phyloP scores from a whole-genome alignment of 164 flowering plant species.

The Vitis rupestris region DNA sequence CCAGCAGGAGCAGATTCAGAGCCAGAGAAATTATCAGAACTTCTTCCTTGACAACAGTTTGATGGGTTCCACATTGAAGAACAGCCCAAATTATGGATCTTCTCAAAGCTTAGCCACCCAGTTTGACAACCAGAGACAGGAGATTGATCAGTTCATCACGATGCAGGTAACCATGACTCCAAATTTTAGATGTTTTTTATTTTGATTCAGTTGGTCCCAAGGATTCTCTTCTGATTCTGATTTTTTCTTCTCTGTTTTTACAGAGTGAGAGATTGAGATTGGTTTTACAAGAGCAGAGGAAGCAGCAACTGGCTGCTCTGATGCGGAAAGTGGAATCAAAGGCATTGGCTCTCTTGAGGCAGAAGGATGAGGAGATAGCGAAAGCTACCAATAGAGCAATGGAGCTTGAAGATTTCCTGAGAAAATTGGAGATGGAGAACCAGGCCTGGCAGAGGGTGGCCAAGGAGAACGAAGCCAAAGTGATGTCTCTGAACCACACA shows the following conservation, averaged over 20 bases:
- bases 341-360: conserved; percentile 23
- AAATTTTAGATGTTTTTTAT: neutral
- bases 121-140: conserved; percentile 36
- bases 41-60: neutral
- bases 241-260: neutral
- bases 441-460: conserved; percentile 67
- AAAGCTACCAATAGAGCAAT: conserved; percentile 22
- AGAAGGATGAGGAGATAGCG: conserved; percentile 53
- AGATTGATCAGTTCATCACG: conserved; percentile 36
- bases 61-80: conserved; percentile 2
- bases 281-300: conserved; percentile 43
- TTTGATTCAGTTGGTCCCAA: neutral
- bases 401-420: conserved; percentile 39
- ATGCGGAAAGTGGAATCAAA: conserved; percentile 34
- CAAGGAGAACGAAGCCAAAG: conserved; percentile 57
- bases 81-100: conserved; percentile 3
- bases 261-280: conserved; percentile 47
- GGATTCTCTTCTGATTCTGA: neutral
- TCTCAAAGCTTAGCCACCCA: conserved; percentile 18
- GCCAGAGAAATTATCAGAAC: neutral
- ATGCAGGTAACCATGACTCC: conserved; percentile 16
- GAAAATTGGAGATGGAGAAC: conserved; percentile 39
- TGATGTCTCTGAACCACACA: conserved; percentile 34
- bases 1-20: conserved; percentile 8
- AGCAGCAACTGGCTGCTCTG: conserved; percentile 27